Conservation (phyloP, 23 red algal genomes). For the Cyanidium caldarium region DNA sequence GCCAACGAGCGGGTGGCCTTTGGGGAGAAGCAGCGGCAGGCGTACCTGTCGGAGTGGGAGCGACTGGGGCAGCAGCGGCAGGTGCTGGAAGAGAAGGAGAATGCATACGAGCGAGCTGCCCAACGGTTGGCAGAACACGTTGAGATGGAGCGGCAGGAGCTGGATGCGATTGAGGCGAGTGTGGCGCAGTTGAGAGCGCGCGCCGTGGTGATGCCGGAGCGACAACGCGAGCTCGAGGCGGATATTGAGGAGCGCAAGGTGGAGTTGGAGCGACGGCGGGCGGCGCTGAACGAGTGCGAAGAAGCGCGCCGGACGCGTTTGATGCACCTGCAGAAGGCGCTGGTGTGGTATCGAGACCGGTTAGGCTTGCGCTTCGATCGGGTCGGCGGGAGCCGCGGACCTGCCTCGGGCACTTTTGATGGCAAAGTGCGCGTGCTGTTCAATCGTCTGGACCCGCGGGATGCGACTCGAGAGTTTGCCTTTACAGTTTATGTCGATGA, state of each 20-base stretch:
- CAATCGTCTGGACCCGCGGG: background rate
- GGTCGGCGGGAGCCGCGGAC: background rate
- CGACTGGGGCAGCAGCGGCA: background rate
- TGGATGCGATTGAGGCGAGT: constrained; percentile 5
- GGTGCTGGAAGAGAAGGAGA: background rate
- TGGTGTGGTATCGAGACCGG: constrained; percentile 10
- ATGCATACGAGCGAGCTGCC: background rate
- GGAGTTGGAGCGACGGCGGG: constrained; percentile 9
- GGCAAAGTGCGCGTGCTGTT: constrained; percentile 9
- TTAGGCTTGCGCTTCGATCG: constrained; percentile 17
- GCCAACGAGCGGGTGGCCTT: background rate
- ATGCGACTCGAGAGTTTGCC: background rate
- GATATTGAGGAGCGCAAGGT: background rate
- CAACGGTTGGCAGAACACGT: constrained; percentile 2
- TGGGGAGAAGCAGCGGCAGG: background rate
- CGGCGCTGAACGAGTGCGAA: constrained; percentile 5
- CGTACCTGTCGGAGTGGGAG: background rate
- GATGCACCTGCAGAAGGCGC: constrained; percentile 8
- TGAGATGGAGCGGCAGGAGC: constrained; percentile 12
- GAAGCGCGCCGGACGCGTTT: background rate
- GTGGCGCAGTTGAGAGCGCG: constrained; percentile 11
- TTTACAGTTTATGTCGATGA: constrained; percentile 18
- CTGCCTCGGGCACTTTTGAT: background rate
- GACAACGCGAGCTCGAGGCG: background rate
- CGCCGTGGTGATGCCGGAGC: constrained; percentile 3